A percentile compares a stretch with the other conserved stretches of the same genome.
Conservation (phyloP, 179 eudicot species). For the Beta corolliflora region DNA sequence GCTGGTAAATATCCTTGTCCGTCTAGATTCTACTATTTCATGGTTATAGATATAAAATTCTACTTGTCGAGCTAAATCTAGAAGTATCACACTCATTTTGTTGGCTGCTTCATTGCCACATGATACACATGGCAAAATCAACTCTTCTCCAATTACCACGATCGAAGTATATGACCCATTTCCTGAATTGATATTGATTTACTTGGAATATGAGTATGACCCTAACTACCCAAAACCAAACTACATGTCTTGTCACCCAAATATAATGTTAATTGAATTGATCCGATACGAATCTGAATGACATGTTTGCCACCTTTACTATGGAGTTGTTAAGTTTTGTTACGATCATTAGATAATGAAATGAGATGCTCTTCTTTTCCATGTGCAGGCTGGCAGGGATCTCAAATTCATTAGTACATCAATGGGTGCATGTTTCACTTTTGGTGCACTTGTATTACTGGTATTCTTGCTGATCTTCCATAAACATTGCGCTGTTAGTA, state of each 20-base stretch:
- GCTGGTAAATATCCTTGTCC: constrained; percentile 55
- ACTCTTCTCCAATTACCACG: no score
- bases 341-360: neutral
- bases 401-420: constrained; percentile 75
- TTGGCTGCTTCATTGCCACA: neutral
- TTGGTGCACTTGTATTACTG: constrained; percentile 67
- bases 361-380: constrained; percentile 3
- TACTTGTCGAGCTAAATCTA: neutral
- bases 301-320: neutral
- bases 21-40: neutral
- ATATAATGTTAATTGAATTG: no score
- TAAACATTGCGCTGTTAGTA: neutral
- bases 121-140: no score
- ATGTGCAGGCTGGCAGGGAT: constrained; percentile 87
- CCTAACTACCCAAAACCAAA: no score
- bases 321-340: no score
- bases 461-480: constrained; percentile 40
- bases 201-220: no score
- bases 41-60: neutral
- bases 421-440: constrained; percentile 69
- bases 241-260: no score
- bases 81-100: neutral
- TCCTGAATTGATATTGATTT: no score
- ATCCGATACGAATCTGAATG: neutral
- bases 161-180: no score